These are phyloP conservation scores for Nigrospora oryzae DNA, from an alignment of 2,329 filamentous ascomycete genomes.

Conservation along the genomic window DNA sequence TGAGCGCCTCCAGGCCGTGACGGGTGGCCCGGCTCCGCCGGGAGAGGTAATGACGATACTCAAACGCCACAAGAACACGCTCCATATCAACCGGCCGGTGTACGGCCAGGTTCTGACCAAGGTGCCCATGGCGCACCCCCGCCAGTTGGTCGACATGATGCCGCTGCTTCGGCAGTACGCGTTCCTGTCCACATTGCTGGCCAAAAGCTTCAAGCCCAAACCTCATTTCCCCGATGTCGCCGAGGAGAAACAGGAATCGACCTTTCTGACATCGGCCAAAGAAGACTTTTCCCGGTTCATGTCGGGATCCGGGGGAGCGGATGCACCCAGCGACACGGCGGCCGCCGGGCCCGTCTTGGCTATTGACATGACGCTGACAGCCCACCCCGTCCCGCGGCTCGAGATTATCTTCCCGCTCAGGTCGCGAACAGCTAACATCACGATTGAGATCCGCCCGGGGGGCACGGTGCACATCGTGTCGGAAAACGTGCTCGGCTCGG, in stretches of 20 bases:
- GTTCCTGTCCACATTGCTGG: conserved; percentile 56
- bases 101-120: conserved; percentile 59
- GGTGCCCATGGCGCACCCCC: conserved; percentile 70
- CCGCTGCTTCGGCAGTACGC: conserved; percentile 70
- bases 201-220: conserved; percentile 46
- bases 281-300: conserved; percentile 14
- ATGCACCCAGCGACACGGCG: conserved; percentile 1
- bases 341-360: conserved; percentile 14
- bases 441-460: conserved; percentile 50
- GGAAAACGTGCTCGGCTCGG: conserved; percentile 40
- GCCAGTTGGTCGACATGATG: conserved; percentile 66
- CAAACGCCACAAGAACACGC: conserved; percentile 45
- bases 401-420: conserved; percentile 47
- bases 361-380: conserved; percentile 45
- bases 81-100: conserved; percentile 66
- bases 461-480: conserved; percentile 49
- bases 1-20: conserved; percentile 35
- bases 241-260: conserved; percentile 6
- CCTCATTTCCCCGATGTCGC: conserved; percentile 11
- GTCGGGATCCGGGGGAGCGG: neutral
- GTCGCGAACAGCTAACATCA: conserved; percentile 39
- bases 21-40: conserved; percentile 23
- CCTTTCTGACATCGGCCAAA: conserved; percentile 11
- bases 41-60: conserved; percentile 17
- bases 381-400: conserved; percentile 38